A percentile compares a stretch with the other conserved stretches of the same genome.
These are phyloP conservation scores for Pythium folliculosum DNA, from an alignment of 352 stramenopile species.

Conservation along the genomic window DNA sequence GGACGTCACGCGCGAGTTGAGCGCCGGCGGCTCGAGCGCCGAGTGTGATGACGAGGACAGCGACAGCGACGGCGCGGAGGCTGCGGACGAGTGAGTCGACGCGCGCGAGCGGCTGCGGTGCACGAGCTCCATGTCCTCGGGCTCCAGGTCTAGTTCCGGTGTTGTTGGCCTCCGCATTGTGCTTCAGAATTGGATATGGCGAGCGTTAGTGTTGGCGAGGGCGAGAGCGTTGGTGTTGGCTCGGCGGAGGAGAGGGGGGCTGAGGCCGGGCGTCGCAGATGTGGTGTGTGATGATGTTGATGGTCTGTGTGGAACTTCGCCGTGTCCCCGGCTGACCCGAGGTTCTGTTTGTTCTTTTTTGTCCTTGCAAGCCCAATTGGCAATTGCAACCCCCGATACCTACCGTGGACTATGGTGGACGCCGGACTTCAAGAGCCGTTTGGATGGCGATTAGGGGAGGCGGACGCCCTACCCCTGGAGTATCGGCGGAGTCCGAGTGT, in stretches of 20 bases:
- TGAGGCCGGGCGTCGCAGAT: neutral
- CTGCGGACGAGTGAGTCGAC: conserved; percentile 1
- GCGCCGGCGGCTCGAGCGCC: conserved; percentile 2
- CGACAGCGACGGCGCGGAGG: neutral
- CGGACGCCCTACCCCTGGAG: neutral
- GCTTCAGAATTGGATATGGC: conserved; percentile 1
- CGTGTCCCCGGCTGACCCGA: neutral
- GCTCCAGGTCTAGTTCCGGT: conserved; percentile 22
- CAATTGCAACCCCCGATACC: neutral
- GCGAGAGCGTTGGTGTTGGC: neutral
- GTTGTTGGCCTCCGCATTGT: conserved; percentile 3
- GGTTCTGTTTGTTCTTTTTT: conserved; percentile 1
- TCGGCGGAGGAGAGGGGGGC: neutral
- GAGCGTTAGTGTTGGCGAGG: neutral
- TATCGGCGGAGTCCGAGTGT: neutral
- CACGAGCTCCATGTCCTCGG: conserved; percentile 28
- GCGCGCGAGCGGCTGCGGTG: neutral
- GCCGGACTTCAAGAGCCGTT: neutral
- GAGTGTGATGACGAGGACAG: neutral
- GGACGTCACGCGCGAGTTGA: conserved; percentile 29
- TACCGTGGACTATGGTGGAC: conserved; percentile 6
- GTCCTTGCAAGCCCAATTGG: neutral
- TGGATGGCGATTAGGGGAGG: conserved; percentile 1
- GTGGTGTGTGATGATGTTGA: neutral
- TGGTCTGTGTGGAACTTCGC: neutral